A percentile compares a stretch with the other conserved stretches of the same genome.
phyloP scores from a whole-genome alignment of 495 filamentous ascomycete genomes.

The Antarctomyces pellizariae region DNA sequence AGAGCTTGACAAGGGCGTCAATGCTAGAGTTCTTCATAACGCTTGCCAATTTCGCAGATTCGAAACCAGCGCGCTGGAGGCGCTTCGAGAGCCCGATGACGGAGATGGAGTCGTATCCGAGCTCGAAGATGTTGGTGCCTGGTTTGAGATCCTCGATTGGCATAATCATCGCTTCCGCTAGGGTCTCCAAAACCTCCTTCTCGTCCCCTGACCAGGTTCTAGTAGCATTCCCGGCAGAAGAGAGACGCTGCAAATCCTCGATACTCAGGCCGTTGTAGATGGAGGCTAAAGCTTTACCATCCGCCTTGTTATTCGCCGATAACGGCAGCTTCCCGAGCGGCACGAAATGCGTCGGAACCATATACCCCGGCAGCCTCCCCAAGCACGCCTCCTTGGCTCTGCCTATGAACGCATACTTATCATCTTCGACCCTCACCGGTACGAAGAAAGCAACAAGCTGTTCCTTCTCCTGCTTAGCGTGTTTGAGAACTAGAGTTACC shows the following conservation, averaged over 20 bases:
- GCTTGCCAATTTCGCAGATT: constrained; percentile 30
- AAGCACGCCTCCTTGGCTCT: constrained; percentile 24
- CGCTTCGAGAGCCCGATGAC: constrained; percentile 34
- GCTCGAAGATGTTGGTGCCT: constrained; percentile 48
- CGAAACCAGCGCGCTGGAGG: constrained; percentile 29
- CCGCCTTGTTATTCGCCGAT: constrained; percentile 52
- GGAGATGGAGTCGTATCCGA: constrained; percentile 67
- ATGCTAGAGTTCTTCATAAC: constrained; percentile 40
- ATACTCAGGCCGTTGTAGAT: constrained; percentile 33
- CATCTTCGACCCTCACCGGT: constrained; percentile 1
- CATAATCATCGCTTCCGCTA: constrained; percentile 25
- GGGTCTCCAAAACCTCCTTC: constrained; percentile 21
- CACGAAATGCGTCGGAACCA: constrained; percentile 55
- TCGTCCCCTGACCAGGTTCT: constrained; percentile 17
- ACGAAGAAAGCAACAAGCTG: constrained; percentile 50
- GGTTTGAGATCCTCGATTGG: constrained; percentile 20
- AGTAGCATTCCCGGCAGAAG: constrained; percentile 12
- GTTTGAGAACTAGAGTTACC: constrained; percentile 39
- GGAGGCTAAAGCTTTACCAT: constrained; percentile 31
- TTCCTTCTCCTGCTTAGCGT: constrained; percentile 36
- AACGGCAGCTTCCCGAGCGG: constrained; percentile 38
- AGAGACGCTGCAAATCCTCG: constrained; percentile 30
- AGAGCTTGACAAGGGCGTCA: constrained; percentile 20
- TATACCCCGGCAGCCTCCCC: constrained; percentile 39
- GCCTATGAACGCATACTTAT: not conserved